phyloP scores from a whole-genome alignment of 1,284 basidiomycete genomes.

The Tetrapyrgos nigripes region DNA sequence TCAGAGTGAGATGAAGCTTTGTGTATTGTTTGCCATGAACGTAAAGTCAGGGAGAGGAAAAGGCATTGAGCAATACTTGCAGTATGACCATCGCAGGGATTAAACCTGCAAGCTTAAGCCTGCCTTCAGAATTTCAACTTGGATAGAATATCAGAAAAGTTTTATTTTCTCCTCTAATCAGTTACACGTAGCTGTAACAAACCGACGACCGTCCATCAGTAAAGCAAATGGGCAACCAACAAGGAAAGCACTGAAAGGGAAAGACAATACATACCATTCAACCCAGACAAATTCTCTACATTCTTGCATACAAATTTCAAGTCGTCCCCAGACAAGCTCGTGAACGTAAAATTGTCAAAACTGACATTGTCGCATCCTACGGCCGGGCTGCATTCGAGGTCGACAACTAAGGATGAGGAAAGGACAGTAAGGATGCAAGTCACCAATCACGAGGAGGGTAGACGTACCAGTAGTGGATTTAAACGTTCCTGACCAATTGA shows the following conservation, averaged over 20 bases:
- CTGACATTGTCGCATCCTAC: conserved; percentile 53
- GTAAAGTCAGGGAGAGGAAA: too few relatives aligned
- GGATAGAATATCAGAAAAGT: too few relatives aligned
- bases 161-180: too few relatives aligned
- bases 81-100: too few relatives aligned
- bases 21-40: too few relatives aligned
- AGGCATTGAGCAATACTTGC: too few relatives aligned
- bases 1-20: too few relatives aligned
- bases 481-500: conserved; percentile 56
- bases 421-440: conserved; percentile 7
- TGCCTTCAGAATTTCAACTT: too few relatives aligned
- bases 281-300: conserved; percentile 47
- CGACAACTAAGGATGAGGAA: conserved; percentile 47
- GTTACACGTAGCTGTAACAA: too few relatives aligned
- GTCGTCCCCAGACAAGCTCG: conserved; percentile 41
- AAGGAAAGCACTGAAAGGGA: background rate
- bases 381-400: conserved; percentile 59
- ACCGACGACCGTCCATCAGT: too few relatives aligned
- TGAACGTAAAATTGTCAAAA: conserved; percentile 51
- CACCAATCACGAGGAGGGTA: conserved; percentile 2
- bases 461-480: conserved; percentile 48
- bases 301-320: conserved; percentile 54
- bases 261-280: conserved; percentile 36
- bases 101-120: too few relatives aligned
- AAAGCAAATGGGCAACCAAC: too few relatives aligned